A percentile compares a stretch with the other conserved stretches of the same genome.
Conservation (phyloP, 306 rosid genomes). For the Cicer cuneatum region DNA sequence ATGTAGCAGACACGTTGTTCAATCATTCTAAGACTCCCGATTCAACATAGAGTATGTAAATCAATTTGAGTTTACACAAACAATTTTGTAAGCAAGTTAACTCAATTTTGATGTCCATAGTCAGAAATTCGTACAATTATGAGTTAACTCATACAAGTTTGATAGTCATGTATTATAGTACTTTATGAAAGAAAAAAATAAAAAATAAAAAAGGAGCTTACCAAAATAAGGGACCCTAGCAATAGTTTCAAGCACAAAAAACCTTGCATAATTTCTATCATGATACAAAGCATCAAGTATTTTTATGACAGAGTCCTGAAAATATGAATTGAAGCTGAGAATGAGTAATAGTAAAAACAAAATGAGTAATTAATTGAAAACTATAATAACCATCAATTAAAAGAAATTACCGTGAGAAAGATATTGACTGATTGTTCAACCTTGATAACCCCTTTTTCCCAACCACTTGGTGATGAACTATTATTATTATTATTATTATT, state of each 20-base stretch:
- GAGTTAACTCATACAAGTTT: not conserved
- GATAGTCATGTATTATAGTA: no score
- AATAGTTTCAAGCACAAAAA: slow-evolving; percentile 93
- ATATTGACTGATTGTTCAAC: slow-evolving; percentile 79
- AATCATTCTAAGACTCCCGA: not conserved
- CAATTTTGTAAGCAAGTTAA: not conserved
- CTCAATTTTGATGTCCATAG: not conserved
- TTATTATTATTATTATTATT: not conserved
- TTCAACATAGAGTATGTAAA: not conserved
- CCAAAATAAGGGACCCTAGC: slow-evolving; percentile 99
- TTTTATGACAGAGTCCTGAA: slow-evolving; percentile 90
- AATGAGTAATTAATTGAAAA: no score
- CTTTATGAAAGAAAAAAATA: no score
- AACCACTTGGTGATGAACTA: slow-evolving; percentile 51
- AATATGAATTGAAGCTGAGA: slow-evolving; percentile 38
- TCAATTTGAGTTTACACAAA: not conserved
- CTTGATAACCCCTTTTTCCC: slow-evolving; percentile 69
- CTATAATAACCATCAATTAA: no score
- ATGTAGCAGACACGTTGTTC: not conserved
- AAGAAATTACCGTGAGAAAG: slow-evolving; percentile 72
- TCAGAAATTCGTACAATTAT: not conserved
- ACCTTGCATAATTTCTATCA: slow-evolving; percentile 88
- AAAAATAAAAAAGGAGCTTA: slow-evolving; percentile 24
- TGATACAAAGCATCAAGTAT: slow-evolving; percentile 78
- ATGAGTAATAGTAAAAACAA: slow-evolving; percentile 29